Base-by-base conservation (phyloP, 176 grass and related monocot species). In the Phoenix dactylifera region DNA sequence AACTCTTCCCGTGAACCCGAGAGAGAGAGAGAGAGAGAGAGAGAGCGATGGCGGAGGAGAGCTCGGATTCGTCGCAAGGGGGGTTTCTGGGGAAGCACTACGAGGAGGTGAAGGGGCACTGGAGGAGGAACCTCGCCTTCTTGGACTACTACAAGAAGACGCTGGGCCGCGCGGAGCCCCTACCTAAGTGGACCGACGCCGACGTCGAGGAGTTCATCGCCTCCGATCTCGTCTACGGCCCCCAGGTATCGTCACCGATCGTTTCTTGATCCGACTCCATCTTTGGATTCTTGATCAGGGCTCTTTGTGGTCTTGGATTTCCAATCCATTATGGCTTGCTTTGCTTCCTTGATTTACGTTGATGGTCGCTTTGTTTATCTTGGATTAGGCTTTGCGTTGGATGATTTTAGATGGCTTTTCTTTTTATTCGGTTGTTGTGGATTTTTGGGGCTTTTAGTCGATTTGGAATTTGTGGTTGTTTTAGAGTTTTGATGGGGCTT, bases 61-160 rank as follows among this genome's bases (percentile, higher is more conserved):
- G 25, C 59, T 50, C 58, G 55, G 58, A 39, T 20, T 62, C 35
- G 35, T 58, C 60, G 50, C 58, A 56, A 81, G 78, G 80, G 79
- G 83, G 65, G 23, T 48, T 73, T 51, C 54, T 97, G 22, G 65
- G 76, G 15, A 88, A 80, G 76, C 81, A 92, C 66, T 76, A 88
- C 1, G 87, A 98, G 57, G 84, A 80, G 73, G 79, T 92, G 29
- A 98, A 89, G 81, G 76, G 78, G 73, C 87, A 98, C 87, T 98
- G 93, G 93, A 89, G 58, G 93, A 62, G 70, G 50, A 98, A 92
- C 70, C 62, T 98, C 28, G 64, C 87, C 60, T 92, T 98, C 66
- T 73, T 98, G 39, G 93, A 92, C 74, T 98, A 98, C 73, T 98
- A 83, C 87, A 98, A 92, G 82, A 98, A 98, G 84, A 75, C 80